Base-by-base conservation (phyloP, 176 grass and related monocot genomes). In the Cocos nucifera region DNA sequence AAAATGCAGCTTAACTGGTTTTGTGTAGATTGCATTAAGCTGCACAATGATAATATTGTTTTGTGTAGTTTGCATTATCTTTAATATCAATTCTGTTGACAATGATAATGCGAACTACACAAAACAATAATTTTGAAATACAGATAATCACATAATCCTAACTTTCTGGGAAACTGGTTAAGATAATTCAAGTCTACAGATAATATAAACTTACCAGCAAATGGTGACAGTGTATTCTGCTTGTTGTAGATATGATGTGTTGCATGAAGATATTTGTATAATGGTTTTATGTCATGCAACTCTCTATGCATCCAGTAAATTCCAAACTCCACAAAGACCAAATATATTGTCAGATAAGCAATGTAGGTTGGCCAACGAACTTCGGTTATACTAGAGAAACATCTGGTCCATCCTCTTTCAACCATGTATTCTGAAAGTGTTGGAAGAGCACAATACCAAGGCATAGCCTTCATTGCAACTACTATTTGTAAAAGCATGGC, bases 271-370 rank as follows among this genome's bases (percentile, higher is more conserved):
- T 82, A 74, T 64, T 98, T 98, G 79, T 98, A 98, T 25, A 98
- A 66, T 67, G 93, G 88, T 24, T 98, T 98, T 80, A 98, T 86
- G 48, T 97, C 93, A 83, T 97, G 93, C 75, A 97, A 83, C 66
- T 97, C 87, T 74, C 87, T 81, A 53, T 98, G 93, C 87, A 92
- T 98, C 93, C 93, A 98, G 48, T 98, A 98, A 80, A 98, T 98
- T 54, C 87, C 84, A 6, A 98, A 98, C 59, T 98, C 93, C 54
- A 89, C 82, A 22, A 89, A 4, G n/a, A 55, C 56, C 19, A 92
- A 65, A 79, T 98, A 98, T 63, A 85, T 60, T 9, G 71, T 73
- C 55, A 89, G 51, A 77, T 86, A 86, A 53, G 49, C 54, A 52
- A 88, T 19, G 44, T 89, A 89, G 49, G 74, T 61, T 8, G 73